Conservation (phyloP, 371 early-diverging fungal genomes). For the Rhizopus microsporus region DNA sequence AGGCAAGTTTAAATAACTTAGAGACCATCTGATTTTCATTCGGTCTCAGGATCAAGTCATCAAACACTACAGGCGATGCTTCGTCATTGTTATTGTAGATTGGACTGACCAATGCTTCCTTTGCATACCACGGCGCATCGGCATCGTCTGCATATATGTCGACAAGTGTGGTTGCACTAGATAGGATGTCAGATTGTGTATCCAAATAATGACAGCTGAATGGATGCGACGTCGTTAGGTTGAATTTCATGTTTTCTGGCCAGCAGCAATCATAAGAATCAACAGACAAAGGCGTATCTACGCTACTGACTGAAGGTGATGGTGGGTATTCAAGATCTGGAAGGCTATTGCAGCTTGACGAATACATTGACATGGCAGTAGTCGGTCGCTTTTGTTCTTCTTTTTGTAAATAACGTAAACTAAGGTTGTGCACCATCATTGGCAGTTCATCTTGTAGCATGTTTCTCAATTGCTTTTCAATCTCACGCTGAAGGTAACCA, state of each 20-base stretch:
- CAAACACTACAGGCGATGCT: not conserved
- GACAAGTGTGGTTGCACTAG: conserved; percentile 16
- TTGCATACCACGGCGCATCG: conserved; percentile 47
- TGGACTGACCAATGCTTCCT: conserved; percentile 14
- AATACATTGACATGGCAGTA: not conserved
- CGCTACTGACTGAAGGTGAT: conserved; percentile 11
- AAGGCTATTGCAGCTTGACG: conserved; percentile 8
- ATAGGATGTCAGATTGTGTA: conserved; percentile 16
- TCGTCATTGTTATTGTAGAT: not conserved
- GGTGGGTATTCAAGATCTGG: conserved; percentile 17
- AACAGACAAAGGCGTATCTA: conserved; percentile 13
- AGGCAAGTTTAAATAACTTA: conserved; percentile 79
- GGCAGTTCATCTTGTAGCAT: conserved; percentile 95
- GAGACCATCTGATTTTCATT: conserved; percentile 77
- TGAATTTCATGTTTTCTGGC: conserved; percentile 14
- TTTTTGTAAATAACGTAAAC: conserved; percentile 35
- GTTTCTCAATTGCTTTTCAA: conserved; percentile 85
- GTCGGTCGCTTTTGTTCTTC: conserved; percentile 25
- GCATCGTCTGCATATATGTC: conserved; percentile 28
- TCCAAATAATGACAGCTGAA: conserved; percentile 3
- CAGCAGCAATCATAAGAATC: conserved; percentile 19
- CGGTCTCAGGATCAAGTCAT: conserved; percentile 42
- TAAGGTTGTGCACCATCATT: conserved; percentile 87
- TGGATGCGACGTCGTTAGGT: conserved; percentile 7
- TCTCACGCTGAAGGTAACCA: conserved; percentile 85